Evolutionary conservation across 2,329 filamentous ascomycete genomes (phyloP).

Genomic region (Fusarium liriodendri): DNA sequence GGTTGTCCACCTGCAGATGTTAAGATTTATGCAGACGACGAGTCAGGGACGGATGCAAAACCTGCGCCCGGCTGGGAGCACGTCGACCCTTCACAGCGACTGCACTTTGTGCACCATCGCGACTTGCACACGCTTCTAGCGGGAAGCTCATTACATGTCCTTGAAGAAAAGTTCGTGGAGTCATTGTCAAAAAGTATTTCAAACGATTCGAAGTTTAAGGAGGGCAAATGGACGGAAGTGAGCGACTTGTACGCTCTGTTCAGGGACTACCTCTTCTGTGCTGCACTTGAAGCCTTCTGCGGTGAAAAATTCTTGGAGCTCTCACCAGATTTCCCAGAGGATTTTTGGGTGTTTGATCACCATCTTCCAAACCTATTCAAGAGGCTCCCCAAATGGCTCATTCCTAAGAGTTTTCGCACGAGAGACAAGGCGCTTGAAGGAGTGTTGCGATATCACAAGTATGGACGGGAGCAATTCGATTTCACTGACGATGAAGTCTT

Average conservation of each 20-base stretch:
- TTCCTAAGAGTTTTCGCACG: slow-evolving; percentile 25
- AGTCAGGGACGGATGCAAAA: slow-evolving; percentile 20
- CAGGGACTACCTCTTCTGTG: slow-evolving; percentile 19
- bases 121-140: slow-evolving; percentile 15
- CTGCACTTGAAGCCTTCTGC: slow-evolving; percentile 13
- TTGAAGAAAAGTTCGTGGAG: slow-evolving; percentile 19
- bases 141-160: slow-evolving; percentile 6
- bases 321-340: slow-evolving; percentile 12
- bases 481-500: slow-evolving; percentile 5
- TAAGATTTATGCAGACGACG: slow-evolving; percentile 8
- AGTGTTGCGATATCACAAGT: slow-evolving; percentile 25
- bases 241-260: slow-evolving; percentile 28
- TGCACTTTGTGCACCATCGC: slow-evolving; percentile 30
- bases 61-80: slow-evolving; percentile 24
- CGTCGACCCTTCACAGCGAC: slow-evolving; percentile 9
- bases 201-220: slow-evolving; percentile 3
- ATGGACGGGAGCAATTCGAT: slow-evolving; percentile 10
- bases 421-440: slow-evolving; percentile 24
- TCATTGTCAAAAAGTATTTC: slow-evolving; percentile 10
- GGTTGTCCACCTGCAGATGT: slow-evolving; percentile 21
- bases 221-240: slow-evolving; percentile 16
- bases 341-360: slow-evolving; percentile 38
- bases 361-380: slow-evolving; percentile 32
- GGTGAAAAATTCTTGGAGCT: slow-evolving; percentile 30
- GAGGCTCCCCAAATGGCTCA: slow-evolving; percentile 28